Base-by-base conservation (phyloP, 1,284 basidiomycete species). In the Coniferiporia sulphurascens region DNA sequence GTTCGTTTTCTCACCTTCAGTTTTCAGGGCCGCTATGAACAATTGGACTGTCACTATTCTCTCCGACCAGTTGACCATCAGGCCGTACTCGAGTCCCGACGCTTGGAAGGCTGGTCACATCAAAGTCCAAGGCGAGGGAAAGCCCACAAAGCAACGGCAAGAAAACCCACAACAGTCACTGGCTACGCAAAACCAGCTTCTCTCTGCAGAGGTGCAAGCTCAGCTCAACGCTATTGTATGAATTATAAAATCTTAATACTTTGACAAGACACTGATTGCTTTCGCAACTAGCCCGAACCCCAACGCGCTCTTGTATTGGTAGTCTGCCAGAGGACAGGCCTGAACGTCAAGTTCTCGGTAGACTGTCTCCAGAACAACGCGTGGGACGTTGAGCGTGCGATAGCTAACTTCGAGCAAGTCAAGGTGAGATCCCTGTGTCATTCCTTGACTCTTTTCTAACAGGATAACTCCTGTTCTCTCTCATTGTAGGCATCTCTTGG, bases 11-110 rank as follows among this genome's bases (percentile, higher is more conserved):
- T 58, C 15, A 43, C 34, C 35, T 49, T 43, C 32, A 58, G 12
- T 60, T 61, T 64, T 34, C 68, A 92, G 90, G 45, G 92, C 95
- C 6, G 87, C 86, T 66, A 69, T 79, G 55, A 85, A 83, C 58
- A 93, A 94, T 17, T 99, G 95, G 95, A 87, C 92, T 41, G 89
- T 95, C 64, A 78, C 87, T 53, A 89, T 99, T 65, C 76, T 98
- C 6, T 95, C 93, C 21, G 96, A 99, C 71, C 87, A 91, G 66
- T 82, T 92, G 71, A 87, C 85, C 19, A 78, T 98, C 48, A 87
- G 95, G 48, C 83, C 80, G 21, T 97, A 93, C 72, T 91, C 93
- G 6, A 89, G 85, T 66, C 84, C 85, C 44, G 84, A 86, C 50
- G 89, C 91, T 1, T 97, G 89, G 89, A 76, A 72, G 63, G 79